Base-by-base conservation (phyloP, 768 basidiomycete species). In the Tulasnella sp. region DNA sequence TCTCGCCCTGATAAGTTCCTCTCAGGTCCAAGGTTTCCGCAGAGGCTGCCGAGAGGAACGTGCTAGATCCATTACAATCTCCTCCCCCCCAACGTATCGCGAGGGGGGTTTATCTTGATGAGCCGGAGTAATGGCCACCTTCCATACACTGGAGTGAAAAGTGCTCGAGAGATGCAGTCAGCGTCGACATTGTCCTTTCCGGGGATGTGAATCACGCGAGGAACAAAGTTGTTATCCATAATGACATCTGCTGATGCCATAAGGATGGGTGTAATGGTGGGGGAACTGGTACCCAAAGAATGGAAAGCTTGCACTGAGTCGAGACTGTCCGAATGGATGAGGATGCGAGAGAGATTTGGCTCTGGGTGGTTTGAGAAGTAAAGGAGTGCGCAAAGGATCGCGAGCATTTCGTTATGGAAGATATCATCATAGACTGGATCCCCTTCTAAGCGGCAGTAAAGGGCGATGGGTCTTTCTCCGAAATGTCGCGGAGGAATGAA, bases 261-360 rank as follows among this genome's bases (percentile, higher is more conserved):
- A 0, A 87, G 82, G 24, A 87, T 69, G 0, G 42, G 16, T 50
- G 87, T 86, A 78, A 85, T 85, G 12, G 9, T 7, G 0, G 31
- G n/a, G 0, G 83, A 83, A 0, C 24, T 3, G 2, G 85, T 83
- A 3, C 78, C 41, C 1, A 87, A 80, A 0, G 83, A 75, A 44
- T 84, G 83, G 73, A 88, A 88, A 2, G 87, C 83, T 0, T 83
- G 60, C 0, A 88, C 85, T 0, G 86, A 85, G 82, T 87, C 87
- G 0, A 81, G 34, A 34, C 84, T 87, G 64, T 88, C 88, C 0
- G 84, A 84, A 76, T 77, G 84, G 2, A 86, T 74, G 1, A 81
- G 80, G 7, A 85, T 40, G 11, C 82, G 83, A 4, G 34, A 69
- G 37, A 74, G 78, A 31, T 14, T 60, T 40, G n/a, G 31, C 7